Evolutionary conservation across 2,329 filamentous ascomycete genomes (phyloP).

Genomic region (Aspergillus awamori): DNA sequence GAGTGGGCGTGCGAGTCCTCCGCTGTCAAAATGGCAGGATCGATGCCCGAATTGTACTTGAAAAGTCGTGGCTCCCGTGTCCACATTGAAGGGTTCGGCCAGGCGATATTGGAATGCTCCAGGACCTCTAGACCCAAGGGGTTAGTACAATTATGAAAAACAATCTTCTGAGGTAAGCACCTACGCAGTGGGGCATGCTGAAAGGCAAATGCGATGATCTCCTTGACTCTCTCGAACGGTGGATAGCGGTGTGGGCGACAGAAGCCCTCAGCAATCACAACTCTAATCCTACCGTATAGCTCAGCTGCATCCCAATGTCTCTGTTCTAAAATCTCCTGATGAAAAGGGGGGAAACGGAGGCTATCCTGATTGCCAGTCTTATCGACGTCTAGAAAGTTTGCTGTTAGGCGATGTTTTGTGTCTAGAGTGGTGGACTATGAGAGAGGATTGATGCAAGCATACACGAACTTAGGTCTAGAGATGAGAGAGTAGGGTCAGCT

Average conservation of each 20-base stretch:
- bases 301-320: slow-evolving; percentile 73
- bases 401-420: slow-evolving; percentile 7
- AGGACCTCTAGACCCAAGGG: slow-evolving; percentile 62
- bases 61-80: slow-evolving; percentile 49
- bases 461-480: slow-evolving; percentile 42
- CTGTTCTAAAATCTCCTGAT: slow-evolving; percentile 68
- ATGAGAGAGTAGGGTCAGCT: neutral
- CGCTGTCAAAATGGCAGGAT: slow-evolving; percentile 43
- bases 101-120: slow-evolving; percentile 73
- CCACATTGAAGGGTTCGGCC: slow-evolving; percentile 77
- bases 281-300: slow-evolving; percentile 71
- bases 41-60: slow-evolving; percentile 34
- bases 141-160: slow-evolving; percentile 16
- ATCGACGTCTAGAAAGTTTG: slow-evolving; percentile 41
- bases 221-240: slow-evolving; percentile 69
- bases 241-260: slow-evolving; percentile 50
- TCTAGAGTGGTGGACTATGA: slow-evolving; percentile 41
- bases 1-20: slow-evolving; percentile 66
- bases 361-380: slow-evolving; percentile 61
- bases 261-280: slow-evolving; percentile 75
- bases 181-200: slow-evolving; percentile 79
- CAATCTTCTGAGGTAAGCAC: slow-evolving; percentile 24
- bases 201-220: slow-evolving; percentile 78
- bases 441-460: slow-evolving; percentile 26
- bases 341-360: slow-evolving; percentile 75